Percentiles rank a stretch among this genome's conserved stretches.
phyloP scores from a whole-genome alignment of 441 rosid genomes.

The Pelargonium australe region DNA sequence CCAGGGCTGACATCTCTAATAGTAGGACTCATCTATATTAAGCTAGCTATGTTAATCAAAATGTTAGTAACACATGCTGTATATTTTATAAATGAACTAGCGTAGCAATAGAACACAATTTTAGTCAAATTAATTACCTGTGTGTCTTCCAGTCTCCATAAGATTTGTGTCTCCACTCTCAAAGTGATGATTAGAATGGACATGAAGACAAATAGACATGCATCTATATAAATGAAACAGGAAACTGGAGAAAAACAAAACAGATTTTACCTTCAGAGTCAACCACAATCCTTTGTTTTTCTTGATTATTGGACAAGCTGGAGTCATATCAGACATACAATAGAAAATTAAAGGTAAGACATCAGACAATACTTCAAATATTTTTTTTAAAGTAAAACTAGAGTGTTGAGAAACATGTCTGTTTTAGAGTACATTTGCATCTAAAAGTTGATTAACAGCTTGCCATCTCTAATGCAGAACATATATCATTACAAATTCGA shows the following conservation, averaged over 20 bases:
- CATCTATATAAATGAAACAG: neutral
- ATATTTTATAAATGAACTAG: too few relatives aligned
- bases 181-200: conserved; percentile 10
- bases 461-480: neutral
- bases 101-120: neutral
- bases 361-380: neutral
- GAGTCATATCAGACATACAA: conserved; percentile 18
- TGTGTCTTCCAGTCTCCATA: conserved; percentile 31
- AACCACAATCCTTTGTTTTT: conserved; percentile 23
- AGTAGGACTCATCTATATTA: neutral
- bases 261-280: conserved; percentile 28
- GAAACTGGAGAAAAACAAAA: neutral
- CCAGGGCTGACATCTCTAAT: too few relatives aligned
- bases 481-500: neutral
- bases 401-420: neutral
- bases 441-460: conserved; percentile 6
- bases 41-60: neutral
- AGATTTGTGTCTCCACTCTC: conserved; percentile 24
- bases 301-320: conserved; percentile 30
- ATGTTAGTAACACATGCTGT: neutral
- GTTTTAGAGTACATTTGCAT: neutral
- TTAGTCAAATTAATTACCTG: conserved; percentile 27
- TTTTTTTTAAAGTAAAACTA: neutral
- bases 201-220: conserved; percentile 3
- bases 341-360: neutral